These are phyloP conservation scores for Mariannaea elegans DNA, from an alignment of 2,329 filamentous ascomycete genomes.

Conservation along the genomic window DNA sequence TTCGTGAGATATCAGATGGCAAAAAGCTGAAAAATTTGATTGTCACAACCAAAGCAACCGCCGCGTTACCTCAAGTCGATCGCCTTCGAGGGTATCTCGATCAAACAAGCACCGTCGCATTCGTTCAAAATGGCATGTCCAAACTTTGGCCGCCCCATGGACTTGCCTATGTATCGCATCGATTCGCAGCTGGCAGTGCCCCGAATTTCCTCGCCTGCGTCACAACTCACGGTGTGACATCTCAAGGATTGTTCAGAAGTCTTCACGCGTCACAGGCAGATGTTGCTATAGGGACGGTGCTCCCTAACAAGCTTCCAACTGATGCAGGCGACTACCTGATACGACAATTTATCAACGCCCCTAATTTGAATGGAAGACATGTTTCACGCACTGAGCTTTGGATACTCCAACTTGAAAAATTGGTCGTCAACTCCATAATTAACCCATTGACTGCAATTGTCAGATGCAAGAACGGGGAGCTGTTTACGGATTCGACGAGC, in stretches of 20 bases:
- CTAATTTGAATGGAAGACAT: slow-evolving; percentile 51
- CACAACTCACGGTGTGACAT: slow-evolving; percentile 65
- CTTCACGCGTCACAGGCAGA: slow-evolving; percentile 61
- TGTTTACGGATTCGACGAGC: slow-evolving; percentile 67
- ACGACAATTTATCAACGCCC: slow-evolving; percentile 52
- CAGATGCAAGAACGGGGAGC: slow-evolving; percentile 78
- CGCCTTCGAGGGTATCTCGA: slow-evolving; percentile 69
- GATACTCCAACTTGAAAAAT: slow-evolving; percentile 81
- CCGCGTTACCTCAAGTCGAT: slow-evolving; percentile 69
- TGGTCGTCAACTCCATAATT: slow-evolving; percentile 81
- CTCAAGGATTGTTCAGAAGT: slow-evolving; percentile 59
- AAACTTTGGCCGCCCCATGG: slow-evolving; percentile 65
- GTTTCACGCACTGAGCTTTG: slow-evolving; percentile 57
- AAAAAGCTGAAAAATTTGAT: slow-evolving; percentile 75
- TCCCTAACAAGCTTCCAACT: slow-evolving; percentile 35
- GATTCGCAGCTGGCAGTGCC: slow-evolving; percentile 47
- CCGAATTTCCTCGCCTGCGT: slow-evolving; percentile 80
- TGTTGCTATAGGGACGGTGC: slow-evolving; percentile 58
- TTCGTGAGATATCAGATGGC: slow-evolving; percentile 52
- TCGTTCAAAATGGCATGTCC: slow-evolving; percentile 91
- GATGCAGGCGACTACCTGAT: slow-evolving; percentile 49
- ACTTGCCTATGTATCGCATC: slow-evolving; percentile 50
- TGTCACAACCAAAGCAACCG: slow-evolving; percentile 77
- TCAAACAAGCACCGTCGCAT: slow-evolving; percentile 75
- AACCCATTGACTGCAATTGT: slow-evolving; percentile 87